Conservation (phyloP, 2,329 filamentous ascomycete species). For the Penicillium thymicola region DNA sequence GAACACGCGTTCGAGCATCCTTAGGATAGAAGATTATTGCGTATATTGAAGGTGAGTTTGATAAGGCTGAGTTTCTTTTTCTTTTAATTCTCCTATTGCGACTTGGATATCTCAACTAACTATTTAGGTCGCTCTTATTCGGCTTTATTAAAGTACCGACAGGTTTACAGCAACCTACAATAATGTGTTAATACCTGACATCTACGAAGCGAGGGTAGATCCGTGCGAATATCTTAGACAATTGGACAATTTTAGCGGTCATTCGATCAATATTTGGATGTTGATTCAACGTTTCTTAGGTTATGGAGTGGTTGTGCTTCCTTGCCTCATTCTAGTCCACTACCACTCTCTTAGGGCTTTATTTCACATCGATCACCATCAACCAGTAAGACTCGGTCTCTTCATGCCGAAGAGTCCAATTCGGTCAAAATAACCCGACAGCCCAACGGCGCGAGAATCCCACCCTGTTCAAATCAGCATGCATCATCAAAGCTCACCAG, state of each 20-base stretch:
- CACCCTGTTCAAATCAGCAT: slow-evolving; percentile 19
- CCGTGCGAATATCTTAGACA: not conserved
- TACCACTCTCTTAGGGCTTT: not conserved
- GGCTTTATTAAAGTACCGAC: slow-evolving; percentile 50
- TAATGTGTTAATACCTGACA: not conserved
- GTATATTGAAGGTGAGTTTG: slow-evolving; percentile 49
- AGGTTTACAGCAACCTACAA: slow-evolving; percentile 37
- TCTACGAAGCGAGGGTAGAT: not conserved
- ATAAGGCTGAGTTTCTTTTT: no score
- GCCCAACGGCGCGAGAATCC: slow-evolving; percentile 24
- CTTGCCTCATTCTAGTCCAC: not conserved
- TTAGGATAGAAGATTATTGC: slow-evolving; percentile 50
- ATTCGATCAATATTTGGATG: not conserved
- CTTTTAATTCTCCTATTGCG: not conserved
- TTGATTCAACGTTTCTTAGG: not conserved
- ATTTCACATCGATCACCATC: not conserved
- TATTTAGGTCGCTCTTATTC: slow-evolving; percentile 44
- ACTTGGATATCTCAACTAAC: not conserved
- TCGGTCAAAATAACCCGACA: slow-evolving; percentile 17
- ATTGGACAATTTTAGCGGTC: not conserved
- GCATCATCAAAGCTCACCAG: not conserved
- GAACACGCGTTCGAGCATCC: slow-evolving; percentile 41
- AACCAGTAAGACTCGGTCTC: not conserved
- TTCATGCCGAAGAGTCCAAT: not conserved
- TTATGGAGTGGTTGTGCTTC: not conserved